These are phyloP conservation scores for Blastobotrys attinorum DNA, from an alignment of 805 yeast species.

Conservation along the genomic window DNA sequence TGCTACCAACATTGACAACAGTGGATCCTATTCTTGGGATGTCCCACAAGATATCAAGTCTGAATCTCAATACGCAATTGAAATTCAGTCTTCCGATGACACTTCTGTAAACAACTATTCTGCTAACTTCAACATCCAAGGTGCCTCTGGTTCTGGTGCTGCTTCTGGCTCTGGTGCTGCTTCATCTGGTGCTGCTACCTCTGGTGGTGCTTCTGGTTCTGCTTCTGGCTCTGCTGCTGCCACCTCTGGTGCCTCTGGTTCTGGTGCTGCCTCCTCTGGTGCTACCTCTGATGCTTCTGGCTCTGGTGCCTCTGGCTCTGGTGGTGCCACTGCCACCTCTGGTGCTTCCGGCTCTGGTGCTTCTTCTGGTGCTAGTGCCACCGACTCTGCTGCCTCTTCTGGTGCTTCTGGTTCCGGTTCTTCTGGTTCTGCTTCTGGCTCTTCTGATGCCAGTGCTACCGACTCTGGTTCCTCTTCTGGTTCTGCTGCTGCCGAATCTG, in stretches of 20 bases:
- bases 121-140: slow-evolving; percentile 21
- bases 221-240: slow-evolving; percentile 11
- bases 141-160: slow-evolving; percentile 13
- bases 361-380: slow-evolving; percentile 7
- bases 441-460: slow-evolving; percentile 8
- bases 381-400: too few relatives aligned
- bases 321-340: slow-evolving; percentile 11
- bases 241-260: slow-evolving; percentile 9
- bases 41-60: slow-evolving; percentile 16
- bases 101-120: slow-evolving; percentile 17
- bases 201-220: slow-evolving; percentile 5
- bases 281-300: slow-evolving; percentile 6
- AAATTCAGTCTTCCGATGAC: slow-evolving; percentile 19
- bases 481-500: slow-evolving; percentile 8
- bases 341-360: slow-evolving; percentile 5
- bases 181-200: slow-evolving; percentile 4
- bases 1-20: slow-evolving; percentile 23
- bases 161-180: slow-evolving; percentile 15
- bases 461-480: slow-evolving; percentile 6
- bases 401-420: slow-evolving; percentile 10
- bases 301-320: slow-evolving; percentile 7
- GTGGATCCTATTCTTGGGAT: slow-evolving; percentile 25
- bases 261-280: slow-evolving; percentile 9
- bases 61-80: slow-evolving; percentile 21
- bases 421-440: slow-evolving; percentile 7